Base-by-base conservation (phyloP, 2,329 filamentous ascomycete genomes). In the Colletotrichum sp. region DNA sequence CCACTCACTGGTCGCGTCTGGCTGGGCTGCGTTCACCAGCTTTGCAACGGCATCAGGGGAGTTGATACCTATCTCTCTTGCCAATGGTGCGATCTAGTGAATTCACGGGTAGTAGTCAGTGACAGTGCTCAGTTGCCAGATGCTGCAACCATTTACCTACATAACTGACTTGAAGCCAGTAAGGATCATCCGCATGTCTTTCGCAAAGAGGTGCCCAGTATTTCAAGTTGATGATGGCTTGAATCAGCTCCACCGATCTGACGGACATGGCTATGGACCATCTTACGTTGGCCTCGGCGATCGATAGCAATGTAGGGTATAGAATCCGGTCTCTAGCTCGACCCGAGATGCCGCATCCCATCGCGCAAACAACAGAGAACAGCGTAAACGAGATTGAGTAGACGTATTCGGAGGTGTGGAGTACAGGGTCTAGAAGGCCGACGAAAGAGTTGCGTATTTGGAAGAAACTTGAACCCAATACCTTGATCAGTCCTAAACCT, bases 181-280 rank as follows among this genome's bases (percentile, higher is more conserved):
- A 80, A 2, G 79, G 78, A 30, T 81, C 80, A 65, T 80, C 79
- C 1, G 77, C 71, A 55, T 78, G 79, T 10, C 61, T 72, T 36
- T 77, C 69, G 68, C 74, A 74, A 28, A 78, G 52, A 4, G 79
- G 79, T 6, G 79, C 77, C 80, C 80, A 81, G 61, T 80, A 80
- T 36, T 79, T 77, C 77, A 79, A 74, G 38, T 75, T 68, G 32
- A 81, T 72, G 26, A 81, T 81, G 24, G 77, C 75, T 77, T 81
- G 80, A 38, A 80, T 77, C 26, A 76, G 78, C 74, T 80, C 79
- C 28, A 80, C 66, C 6, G 77, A 78, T 63, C 79, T 81, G 64
- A 81, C 78, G 26, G 78, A 77, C 12, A 77, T 71, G 30, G 79
- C 79, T 55, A 81, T 80, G 16, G 78, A 78, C 80, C 80, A 81